phyloP scores from a whole-genome alignment of 2,329 filamentous ascomycete genomes.

The Phyllosticta paracitricarpa region DNA sequence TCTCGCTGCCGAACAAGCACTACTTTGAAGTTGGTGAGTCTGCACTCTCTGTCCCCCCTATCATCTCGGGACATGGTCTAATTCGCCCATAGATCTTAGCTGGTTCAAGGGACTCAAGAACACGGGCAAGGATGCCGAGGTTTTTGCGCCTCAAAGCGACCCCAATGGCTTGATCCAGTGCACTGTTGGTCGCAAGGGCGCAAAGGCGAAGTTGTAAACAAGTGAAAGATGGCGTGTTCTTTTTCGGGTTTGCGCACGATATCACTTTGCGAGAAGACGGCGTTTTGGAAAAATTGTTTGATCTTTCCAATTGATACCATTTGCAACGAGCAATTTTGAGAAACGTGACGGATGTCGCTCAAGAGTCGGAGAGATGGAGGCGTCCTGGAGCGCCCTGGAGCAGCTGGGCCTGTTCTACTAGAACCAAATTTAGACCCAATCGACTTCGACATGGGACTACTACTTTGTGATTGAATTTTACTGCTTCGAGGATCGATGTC shows the following conservation, averaged over 20 bases:
- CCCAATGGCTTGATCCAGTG: conserved; percentile 96
- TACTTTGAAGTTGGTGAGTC: conserved; percentile 87
- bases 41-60: not conserved
- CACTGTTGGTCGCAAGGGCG: conserved; percentile 58
- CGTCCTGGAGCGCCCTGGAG: too few species aligned
- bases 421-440: too few species aligned
- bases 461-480: too few species aligned
- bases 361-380: too few species aligned
- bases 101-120: conserved; percentile 97
- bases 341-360: not conserved
- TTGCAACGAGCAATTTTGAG: not conserved
- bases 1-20: conserved; percentile 92
- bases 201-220: conserved; percentile 34
- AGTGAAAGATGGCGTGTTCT: not conserved
- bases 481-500: not conserved
- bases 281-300: conserved; percentile 8
- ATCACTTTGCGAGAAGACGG: conserved; percentile 8
- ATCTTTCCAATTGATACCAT: not conserved
- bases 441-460: too few species aligned
- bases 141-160: conserved; percentile 84
- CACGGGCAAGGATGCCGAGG: conserved; percentile 88
- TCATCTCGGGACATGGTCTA: not conserved
- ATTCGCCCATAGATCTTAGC: conserved; percentile 58
- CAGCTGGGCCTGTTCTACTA: too few species aligned
- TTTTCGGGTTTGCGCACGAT: conserved; percentile 1